A percentile compares a stretch with the other conserved stretches of the same genome.
phyloP scores from a whole-genome alignment of 441 rosid genomes.

The Codiaeum variegatum region DNA sequence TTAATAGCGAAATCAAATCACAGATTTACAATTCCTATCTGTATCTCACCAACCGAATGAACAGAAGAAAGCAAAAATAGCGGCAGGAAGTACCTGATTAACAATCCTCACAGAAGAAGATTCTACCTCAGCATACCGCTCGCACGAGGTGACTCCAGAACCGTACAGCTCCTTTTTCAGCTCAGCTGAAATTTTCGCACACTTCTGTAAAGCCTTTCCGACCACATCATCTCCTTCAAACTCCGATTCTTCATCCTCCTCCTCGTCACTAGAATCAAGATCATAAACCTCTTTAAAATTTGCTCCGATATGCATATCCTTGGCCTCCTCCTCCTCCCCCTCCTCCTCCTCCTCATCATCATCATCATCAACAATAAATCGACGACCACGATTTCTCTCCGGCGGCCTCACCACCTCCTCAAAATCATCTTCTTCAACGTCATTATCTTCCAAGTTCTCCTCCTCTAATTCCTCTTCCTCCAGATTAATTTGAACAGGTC shows the following conservation, averaged over 20 bases:
- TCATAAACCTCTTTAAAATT: conserved; percentile 49
- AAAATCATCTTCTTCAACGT: conserved; percentile 26
- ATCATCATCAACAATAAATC: conserved; percentile 62
- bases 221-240: conserved; percentile 58
- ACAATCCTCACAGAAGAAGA: conserved; percentile 79
- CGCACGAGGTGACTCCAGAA: conserved; percentile 54
- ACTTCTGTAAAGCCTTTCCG: conserved; percentile 79
- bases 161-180: conserved; percentile 77
- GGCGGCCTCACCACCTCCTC: conserved; percentile 25
- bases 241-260: conserved; percentile 21
- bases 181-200: conserved; percentile 74
- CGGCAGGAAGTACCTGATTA: conserved; percentile 43
- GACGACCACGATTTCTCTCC: conserved; percentile 45
- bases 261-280: conserved; percentile 39
- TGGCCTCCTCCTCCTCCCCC: conserved; percentile 19
- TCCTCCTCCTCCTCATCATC: conserved; percentile 37
- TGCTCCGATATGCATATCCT: conserved; percentile 36
- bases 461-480: neutral
- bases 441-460: conserved; percentile 59
- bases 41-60: neutral
- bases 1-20: neutral
- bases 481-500: conserved; percentile 7
- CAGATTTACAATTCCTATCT: neutral
- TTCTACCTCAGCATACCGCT: conserved; percentile 80
- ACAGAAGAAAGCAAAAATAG: neutral